A percentile compares a stretch with the other conserved stretches of the same genome.
phyloP scores from a whole-genome alignment of 257 asterid genomes.

The Jasminum sambac region DNA sequence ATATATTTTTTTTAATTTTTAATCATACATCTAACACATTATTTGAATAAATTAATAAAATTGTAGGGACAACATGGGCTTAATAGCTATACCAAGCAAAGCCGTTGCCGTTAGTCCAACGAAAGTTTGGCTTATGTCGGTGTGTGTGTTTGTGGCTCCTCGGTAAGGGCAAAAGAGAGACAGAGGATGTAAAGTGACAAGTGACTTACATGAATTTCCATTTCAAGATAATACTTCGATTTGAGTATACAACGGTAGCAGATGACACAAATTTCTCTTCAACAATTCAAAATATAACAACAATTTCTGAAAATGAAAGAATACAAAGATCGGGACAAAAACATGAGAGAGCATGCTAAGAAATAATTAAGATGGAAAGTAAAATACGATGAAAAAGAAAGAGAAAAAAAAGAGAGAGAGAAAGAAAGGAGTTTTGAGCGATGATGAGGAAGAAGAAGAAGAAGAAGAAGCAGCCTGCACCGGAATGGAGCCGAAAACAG shows the following conservation, averaged over 20 bases:
- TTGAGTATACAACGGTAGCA: too few relatives aligned
- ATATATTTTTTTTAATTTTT: too few relatives aligned
- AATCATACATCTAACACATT: too few relatives aligned
- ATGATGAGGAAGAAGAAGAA: slow-evolving; percentile 20
- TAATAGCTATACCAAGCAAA: too few relatives aligned
- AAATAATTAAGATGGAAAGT: background rate
- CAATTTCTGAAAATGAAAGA: background rate
- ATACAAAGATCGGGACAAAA: background rate
- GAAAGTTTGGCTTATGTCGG: background rate
- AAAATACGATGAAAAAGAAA: too few relatives aligned
- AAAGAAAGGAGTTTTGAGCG: slow-evolving; percentile 12
- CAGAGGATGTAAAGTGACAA: background rate
- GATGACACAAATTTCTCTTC: background rate
- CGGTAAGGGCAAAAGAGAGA: slow-evolving; percentile 1
- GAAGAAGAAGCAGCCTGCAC: slow-evolving; percentile 39
- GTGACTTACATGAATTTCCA: background rate
- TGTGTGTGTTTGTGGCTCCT: background rate
- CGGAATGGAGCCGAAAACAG: slow-evolving; percentile 71
- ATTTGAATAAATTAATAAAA: too few relatives aligned
- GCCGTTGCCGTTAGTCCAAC: background rate
- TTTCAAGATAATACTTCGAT: background rate
- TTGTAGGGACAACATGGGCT: too few relatives aligned
- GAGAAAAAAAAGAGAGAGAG: too few relatives aligned
- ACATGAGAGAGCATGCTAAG: background rate
- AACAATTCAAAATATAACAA: background rate